These are phyloP conservation scores for Onygena corvina DNA, from an alignment of 2,329 filamentous ascomycete species.

Conservation along the genomic window DNA sequence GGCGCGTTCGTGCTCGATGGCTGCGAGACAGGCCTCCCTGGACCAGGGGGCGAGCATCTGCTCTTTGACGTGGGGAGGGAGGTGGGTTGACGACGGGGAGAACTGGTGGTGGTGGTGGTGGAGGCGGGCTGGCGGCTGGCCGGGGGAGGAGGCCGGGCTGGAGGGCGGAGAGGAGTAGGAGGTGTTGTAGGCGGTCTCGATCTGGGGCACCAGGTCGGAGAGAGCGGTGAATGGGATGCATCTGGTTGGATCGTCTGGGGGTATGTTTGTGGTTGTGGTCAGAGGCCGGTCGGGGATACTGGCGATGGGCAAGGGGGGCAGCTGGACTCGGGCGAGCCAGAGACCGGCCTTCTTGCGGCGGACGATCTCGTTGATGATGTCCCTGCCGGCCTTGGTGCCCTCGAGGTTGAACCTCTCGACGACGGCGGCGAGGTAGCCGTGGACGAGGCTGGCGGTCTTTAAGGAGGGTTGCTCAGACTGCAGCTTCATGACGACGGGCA, in stretches of 20 bases:
- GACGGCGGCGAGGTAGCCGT: constrained; percentile 78
- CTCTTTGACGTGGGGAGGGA: constrained; percentile 57
- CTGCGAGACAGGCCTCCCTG: constrained; percentile 57
- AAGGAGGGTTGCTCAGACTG: constrained; percentile 74
- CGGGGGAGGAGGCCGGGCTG: constrained; percentile 59
- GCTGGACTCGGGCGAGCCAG: constrained; percentile 63
- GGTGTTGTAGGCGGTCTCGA: constrained; percentile 56
- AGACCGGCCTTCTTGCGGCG: constrained; percentile 60
- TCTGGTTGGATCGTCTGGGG: constrained; percentile 20
- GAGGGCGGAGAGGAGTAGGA: constrained; percentile 47
- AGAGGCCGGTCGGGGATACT: constrained; percentile 37
- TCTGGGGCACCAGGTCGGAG: constrained; percentile 57
- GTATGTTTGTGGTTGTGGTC: constrained; percentile 19
- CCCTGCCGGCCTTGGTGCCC: constrained; percentile 53
- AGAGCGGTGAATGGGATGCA: constrained; percentile 65
- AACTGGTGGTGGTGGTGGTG: constrained; percentile 44
- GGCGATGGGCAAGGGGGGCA: constrained; percentile 53
- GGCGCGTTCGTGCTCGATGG: constrained; percentile 53
- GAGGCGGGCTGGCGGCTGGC: constrained; percentile 30
- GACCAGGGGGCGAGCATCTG: constrained; percentile 72
- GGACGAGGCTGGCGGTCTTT: constrained; percentile 68
- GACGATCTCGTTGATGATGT: constrained; percentile 63
- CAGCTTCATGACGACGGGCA: constrained; percentile 80
- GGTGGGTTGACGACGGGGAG: constrained; percentile 32
- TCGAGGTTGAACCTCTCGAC: constrained; percentile 68